A percentile compares a stretch with the other conserved stretches of the same genome.
These are phyloP conservation scores for Tothia fuscella DNA, from an alignment of 2,329 filamentous ascomycete species.

Conservation along the genomic window DNA sequence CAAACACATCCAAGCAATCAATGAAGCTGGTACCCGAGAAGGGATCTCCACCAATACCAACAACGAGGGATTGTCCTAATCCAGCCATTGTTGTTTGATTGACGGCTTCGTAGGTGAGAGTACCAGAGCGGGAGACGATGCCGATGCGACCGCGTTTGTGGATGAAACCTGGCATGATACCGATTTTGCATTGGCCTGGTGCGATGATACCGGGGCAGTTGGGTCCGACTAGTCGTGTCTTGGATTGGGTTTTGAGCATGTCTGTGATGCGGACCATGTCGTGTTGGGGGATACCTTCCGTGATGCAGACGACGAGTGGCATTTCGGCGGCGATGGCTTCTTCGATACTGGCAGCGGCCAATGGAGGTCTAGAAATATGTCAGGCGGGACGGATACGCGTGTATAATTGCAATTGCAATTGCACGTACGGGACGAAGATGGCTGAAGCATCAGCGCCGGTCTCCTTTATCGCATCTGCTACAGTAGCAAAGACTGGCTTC, in stretches of 20 bases:
- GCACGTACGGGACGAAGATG: constrained; percentile 81
- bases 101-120: constrained; percentile 97
- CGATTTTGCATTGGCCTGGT: constrained; percentile 96
- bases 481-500: constrained; percentile 84
- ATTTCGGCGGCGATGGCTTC: constrained; percentile 91
- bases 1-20: constrained; percentile 95
- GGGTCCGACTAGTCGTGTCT: constrained; percentile 91
- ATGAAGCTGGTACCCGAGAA: constrained; percentile 99
- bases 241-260: constrained; percentile 94
- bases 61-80: constrained; percentile 93
- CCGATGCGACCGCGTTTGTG: constrained; percentile 98
- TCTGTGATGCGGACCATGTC: constrained; percentile 99
- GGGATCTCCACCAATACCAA: constrained; percentile 96
- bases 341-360: constrained; percentile 91
- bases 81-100: constrained; percentile 98
- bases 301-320: constrained; percentile 91
- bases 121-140: constrained; percentile 96
- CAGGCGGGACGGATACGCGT: neutral
- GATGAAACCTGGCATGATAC: constrained; percentile 99
- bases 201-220: constrained; percentile 98
- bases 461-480: constrained; percentile 77
- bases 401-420: constrained; percentile 1
- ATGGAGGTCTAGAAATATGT: constrained; percentile 52
- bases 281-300: constrained; percentile 94
- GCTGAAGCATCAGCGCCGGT: constrained; percentile 85